Base-by-base conservation (phyloP, 1,284 basidiomycete species). In the Dichomitus squalens region DNA sequence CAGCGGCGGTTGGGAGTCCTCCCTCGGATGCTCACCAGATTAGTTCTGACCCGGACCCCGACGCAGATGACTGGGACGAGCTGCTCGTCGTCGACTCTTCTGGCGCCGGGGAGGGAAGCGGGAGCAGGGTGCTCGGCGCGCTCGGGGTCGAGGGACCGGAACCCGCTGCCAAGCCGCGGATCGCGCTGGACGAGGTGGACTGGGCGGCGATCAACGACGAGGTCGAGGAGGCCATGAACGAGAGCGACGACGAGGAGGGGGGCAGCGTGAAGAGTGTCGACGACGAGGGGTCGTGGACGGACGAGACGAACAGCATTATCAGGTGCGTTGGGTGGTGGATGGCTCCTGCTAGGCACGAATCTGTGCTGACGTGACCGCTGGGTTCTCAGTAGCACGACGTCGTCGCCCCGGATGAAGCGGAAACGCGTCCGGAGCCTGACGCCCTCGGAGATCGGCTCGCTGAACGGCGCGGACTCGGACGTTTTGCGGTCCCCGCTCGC, bases 181-280 rank as follows among this genome's bases (percentile, higher is more conserved):
- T n/a, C n/a, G n/a, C n/a, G 35, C 60, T 46, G 31, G 66, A 56
- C 7, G 62, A 63, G 33, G 81, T 88, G 55, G 79, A 90, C 68
- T 94, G 92, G 92, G 83, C 84, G 57, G 87, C 87, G 63, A 87
- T 92, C 58, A 90, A 92, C 63, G 84, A 90, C 61, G 93, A 95
- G 71, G 88, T 95, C n/a, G 90, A 95, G 57, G 92, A 87, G 38
- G 89, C 90, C 35, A 85, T 93, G 82, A 86, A 87, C 59, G 90
- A 92, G 75, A 88, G 85, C 62, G 88, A 90, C 60, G 89, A 89
- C 43, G 80, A 79, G 9, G 75, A 63, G 23, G 66, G 57, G 21
- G 67, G 61, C 48, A 63, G 62, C 52, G 64, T 70, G 59, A 72
- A 68, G 63, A 79, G 77, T 63, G 78, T 2, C 11, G 44, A 38